Base-by-base conservation (phyloP, 2,329 filamentous ascomycete species). In the Pyrenophora seminiperda region DNA sequence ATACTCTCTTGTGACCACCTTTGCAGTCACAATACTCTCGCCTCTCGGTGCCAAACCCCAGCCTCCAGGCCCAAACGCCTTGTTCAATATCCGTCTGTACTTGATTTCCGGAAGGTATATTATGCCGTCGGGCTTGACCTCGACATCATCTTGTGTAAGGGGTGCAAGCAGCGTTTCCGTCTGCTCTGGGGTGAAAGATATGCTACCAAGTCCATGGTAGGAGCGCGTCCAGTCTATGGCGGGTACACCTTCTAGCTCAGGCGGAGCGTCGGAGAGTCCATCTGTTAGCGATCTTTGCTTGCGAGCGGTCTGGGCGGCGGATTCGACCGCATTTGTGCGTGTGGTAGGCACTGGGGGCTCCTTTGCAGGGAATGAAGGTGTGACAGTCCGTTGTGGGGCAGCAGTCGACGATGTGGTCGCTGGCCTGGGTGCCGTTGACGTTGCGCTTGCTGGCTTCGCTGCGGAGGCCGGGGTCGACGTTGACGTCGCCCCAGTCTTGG, bases 31-130 rank as follows among this genome's bases (percentile, higher is more conserved):
- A 10, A 91, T 87, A 42, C 90, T 86, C 71, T 96, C 90, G 13
- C 91, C 88, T 50, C 92, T 80, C 7, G 94, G 94, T 47, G 93
- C 93, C 46, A 99, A 77, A 1, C 94, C 94, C 94, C 94, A 99
- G 5, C 89, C 94, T 45, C 95, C 94, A 0, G 94, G 94, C 0
- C 94, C 93, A 76, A 99, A 99, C 0, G 91, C 91, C 65, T 81
- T 79, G 73, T 97, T 97, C 65, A 99, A 75, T 58, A 96, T 93
- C 56, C 93, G 81, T 36, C 94, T 81, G 77, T 99, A 99, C 77
- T 97, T 97, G 79, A 99, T 97, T 80, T 99, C 94, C 10, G 94
- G 94, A 50, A 99, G 79, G 73, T 97, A 99, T 52, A 97, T 79
- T 62, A 99, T 93, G 27, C 94, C 94, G 76, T 99, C 94, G 24